A percentile compares a stretch with the other conserved stretches of the same genome.
Evolutionary conservation across 352 stramenopile species (phyloP).

Genomic region (Aphanomyces astaci): DNA sequence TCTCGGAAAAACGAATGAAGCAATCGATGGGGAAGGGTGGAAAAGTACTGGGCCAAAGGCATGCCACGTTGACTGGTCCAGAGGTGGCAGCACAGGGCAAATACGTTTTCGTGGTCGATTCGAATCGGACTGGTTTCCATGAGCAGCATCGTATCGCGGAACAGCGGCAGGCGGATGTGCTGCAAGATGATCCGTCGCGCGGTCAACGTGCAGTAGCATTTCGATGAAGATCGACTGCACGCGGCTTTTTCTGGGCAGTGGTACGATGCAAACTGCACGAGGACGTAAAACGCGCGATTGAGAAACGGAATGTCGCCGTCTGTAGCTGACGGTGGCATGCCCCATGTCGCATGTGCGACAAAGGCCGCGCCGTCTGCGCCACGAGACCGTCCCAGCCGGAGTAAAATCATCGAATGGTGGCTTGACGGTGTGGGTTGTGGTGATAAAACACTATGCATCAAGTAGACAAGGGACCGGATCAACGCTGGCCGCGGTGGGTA

Average conservation of each 20-base stretch:
- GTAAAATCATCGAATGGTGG: neutral
- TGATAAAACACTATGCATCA: neutral
- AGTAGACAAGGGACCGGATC: neutral
- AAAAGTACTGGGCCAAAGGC: neutral
- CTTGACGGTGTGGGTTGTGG: neutral
- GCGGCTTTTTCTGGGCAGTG: neutral
- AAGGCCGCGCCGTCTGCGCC: conserved; percentile 1
- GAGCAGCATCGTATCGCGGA: neutral
- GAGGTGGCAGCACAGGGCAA: neutral
- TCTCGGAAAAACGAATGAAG: conserved; percentile 2
- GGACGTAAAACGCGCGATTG: neutral
- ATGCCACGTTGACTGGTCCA: neutral
- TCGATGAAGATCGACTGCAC: neutral
- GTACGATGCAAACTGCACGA: neutral
- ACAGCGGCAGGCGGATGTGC: neutral
- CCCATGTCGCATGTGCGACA: neutral
- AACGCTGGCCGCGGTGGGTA: neutral
- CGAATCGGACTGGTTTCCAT: neutral
- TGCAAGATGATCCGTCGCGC: neutral
- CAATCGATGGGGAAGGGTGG: neutral
- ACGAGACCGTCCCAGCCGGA: neutral
- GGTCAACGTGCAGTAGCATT: neutral
- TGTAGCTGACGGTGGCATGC: neutral
- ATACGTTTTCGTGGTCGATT: neutral
- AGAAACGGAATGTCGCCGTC: neutral